A percentile compares a stretch with the other conserved stretches of the same genome.
Conservation (phyloP, 805 yeast genomes). For the Candida verbasci region DNA sequence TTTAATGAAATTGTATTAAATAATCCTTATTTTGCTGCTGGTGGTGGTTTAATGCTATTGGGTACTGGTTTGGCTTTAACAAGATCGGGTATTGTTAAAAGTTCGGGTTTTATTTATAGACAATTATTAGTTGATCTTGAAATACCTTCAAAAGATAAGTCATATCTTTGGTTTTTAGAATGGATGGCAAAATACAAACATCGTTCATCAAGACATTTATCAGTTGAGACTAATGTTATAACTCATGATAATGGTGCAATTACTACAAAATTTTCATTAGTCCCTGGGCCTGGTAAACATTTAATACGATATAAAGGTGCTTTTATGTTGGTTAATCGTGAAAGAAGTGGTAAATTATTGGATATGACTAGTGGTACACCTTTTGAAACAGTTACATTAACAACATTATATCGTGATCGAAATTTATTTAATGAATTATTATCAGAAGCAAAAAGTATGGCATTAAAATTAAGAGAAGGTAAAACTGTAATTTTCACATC, state of each 20-base stretch:
- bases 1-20: conserved; percentile 53
- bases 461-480: conserved; percentile 80
- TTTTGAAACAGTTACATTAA: conserved; percentile 91
- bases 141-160: conserved; percentile 87
- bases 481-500: conserved; percentile 91
- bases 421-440: conserved; percentile 64
- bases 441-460: conserved; percentile 79
- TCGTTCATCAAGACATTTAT: conserved; percentile 74
- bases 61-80: conserved; percentile 87
- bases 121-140: conserved; percentile 88
- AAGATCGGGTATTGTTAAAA: conserved; percentile 60
- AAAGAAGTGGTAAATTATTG: conserved; percentile 81
- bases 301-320: conserved; percentile 82
- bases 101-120: conserved; percentile 68
- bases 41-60: conserved; percentile 93
- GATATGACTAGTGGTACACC: conserved; percentile 92
- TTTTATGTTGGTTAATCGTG: conserved; percentile 82
- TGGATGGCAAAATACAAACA: conserved; percentile 90
- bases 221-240: conserved; percentile 80
- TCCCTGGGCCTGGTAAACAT: conserved; percentile 97
- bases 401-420: conserved; percentile 83
- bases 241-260: conserved; percentile 94
- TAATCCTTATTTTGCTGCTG: conserved; percentile 97
- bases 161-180: conserved; percentile 90
- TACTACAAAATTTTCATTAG: conserved; percentile 79